Evolutionary conservation across 306 rosid genomes (phyloP), one percentile per base, ranked within the genome.

Genomic region (Arachis stenosperma): DNA sequence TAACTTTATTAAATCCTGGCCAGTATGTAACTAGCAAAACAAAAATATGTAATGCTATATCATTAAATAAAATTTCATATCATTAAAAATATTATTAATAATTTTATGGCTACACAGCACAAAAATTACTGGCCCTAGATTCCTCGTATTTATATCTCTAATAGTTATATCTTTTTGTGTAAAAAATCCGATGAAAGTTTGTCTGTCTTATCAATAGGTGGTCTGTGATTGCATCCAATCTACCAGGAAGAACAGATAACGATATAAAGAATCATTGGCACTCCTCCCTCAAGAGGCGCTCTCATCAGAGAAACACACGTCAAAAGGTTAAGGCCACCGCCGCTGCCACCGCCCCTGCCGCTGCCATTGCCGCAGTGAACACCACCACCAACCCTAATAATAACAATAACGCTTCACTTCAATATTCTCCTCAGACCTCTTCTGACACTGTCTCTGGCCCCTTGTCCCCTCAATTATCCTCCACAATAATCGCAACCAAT

Each of bases 261-360:
- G 83, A 80, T 13, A 37, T 80, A 13, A 80, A 80, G 75, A 80
- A 80, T 36, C 59, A 69, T 8, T 80, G 84, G 84, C 76, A 80
- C 80, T 61, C 73, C 9, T 61, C 13, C 17, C 76, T 80, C 51
- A 80, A 75, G 53, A 80, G 61, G 48, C 61, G 56, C 10, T 8
- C 39, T 6, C 74, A 36, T 7, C 43, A 27, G 14, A 29, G 69
- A 9, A 15, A 9, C 2, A 5, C 40, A 2, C 5, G 44, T 29
- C 54, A 54, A 54, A 42, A 43, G 0, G 29, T 6, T 7, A 7
- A 73, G 53, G 69, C 10, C 29, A 8, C 33, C 0, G 27, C 37
- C 37, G 4, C 37, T 4, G 37, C 37, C 37, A 33, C 3, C 37
- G 37, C 3, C 37, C 37, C 37, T 22, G 27, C 37, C 37, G 4